Conservation (phyloP, 108 stramenopile genomes). For the Licmophora abbreviata region DNA sequence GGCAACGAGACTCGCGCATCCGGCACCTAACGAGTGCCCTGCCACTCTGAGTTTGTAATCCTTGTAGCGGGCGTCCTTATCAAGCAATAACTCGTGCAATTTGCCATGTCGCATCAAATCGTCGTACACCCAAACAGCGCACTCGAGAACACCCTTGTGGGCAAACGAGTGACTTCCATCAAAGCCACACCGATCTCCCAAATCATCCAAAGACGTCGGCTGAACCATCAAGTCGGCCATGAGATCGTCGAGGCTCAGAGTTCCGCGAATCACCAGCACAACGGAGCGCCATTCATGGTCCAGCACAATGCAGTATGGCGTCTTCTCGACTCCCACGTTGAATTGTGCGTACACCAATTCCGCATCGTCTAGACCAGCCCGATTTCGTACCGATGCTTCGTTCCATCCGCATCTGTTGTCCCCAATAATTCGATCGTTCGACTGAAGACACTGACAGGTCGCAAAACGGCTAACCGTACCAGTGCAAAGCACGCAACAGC, state of each 20-base stretch:
- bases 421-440: too few relatives aligned
- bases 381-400: too few relatives aligned
- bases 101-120: constrained; percentile 54
- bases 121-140: constrained; percentile 58
- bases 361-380: constrained; percentile 34
- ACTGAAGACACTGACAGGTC: too few relatives aligned
- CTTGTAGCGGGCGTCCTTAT: constrained; percentile 27
- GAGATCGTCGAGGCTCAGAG: constrained; percentile 82
- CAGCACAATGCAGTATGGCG: constrained; percentile 80
- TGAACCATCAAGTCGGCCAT: constrained; percentile 67
- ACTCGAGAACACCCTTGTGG: constrained; percentile 62
- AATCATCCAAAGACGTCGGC: constrained; percentile 52
- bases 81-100: constrained; percentile 37
- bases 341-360: constrained; percentile 84
- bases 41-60: constrained; percentile 59
- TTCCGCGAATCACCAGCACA: constrained; percentile 87
- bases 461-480: too few relatives aligned
- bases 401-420: too few relatives aligned
- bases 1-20: constrained; percentile 72
- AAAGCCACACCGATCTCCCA: constrained; percentile 70
- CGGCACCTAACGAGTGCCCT: constrained; percentile 91
- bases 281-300: constrained; percentile 80
- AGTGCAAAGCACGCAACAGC: too few relatives aligned
- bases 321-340: constrained; percentile 37
- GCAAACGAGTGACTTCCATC: constrained; percentile 56